A percentile compares a stretch with the other conserved stretches of the same genome.
phyloP scores from a whole-genome alignment of 768 basidiomycete genomes.

The Suillus subaureus region DNA sequence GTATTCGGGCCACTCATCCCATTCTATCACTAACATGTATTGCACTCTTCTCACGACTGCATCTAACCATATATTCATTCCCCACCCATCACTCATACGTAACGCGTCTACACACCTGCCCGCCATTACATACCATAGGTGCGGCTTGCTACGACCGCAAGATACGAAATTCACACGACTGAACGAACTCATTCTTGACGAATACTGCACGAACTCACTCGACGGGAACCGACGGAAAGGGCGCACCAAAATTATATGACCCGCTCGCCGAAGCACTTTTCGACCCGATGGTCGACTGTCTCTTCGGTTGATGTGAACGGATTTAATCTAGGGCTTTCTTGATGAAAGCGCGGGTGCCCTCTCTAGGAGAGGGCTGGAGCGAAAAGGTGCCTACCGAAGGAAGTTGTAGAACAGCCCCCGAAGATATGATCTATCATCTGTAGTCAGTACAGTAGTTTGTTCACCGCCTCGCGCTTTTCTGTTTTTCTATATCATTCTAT shows the following conservation, averaged over 20 bases:
- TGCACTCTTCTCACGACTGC: slow-evolving; percentile 23
- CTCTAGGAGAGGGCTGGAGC: slow-evolving; percentile 36
- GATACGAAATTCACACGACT: slow-evolving; percentile 32
- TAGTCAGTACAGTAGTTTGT: slow-evolving; percentile 23
- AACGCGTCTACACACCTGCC: slow-evolving; percentile 21
- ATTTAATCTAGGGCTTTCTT: slow-evolving; percentile 21
- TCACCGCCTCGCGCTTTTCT: slow-evolving; percentile 18
- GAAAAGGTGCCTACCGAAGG: slow-evolving; percentile 24
- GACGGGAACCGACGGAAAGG: slow-evolving; percentile 30
- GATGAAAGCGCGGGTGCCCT: slow-evolving; percentile 32
- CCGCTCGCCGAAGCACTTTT: slow-evolving; percentile 19
- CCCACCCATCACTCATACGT: slow-evolving; percentile 19
- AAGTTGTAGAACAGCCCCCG: slow-evolving; percentile 27
- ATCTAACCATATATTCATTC: slow-evolving; percentile 28
- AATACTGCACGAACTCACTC: slow-evolving; percentile 33
- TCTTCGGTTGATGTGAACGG: slow-evolving; percentile 15
- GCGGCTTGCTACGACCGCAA: slow-evolving; percentile 35
- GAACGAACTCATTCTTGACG: slow-evolving; percentile 40
- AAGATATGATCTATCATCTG: slow-evolving; percentile 31
- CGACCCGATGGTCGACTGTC: slow-evolving; percentile 15
- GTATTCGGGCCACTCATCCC: slow-evolving; percentile 16
- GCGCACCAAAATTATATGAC: slow-evolving; percentile 22
- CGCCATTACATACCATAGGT: slow-evolving; percentile 15
- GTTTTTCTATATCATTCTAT: slow-evolving; percentile 29
- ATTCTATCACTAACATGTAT: slow-evolving; percentile 24